Base-by-base conservation (phyloP, 2,329 filamentous ascomycete species). In the Bipolaris sorokiniana region DNA sequence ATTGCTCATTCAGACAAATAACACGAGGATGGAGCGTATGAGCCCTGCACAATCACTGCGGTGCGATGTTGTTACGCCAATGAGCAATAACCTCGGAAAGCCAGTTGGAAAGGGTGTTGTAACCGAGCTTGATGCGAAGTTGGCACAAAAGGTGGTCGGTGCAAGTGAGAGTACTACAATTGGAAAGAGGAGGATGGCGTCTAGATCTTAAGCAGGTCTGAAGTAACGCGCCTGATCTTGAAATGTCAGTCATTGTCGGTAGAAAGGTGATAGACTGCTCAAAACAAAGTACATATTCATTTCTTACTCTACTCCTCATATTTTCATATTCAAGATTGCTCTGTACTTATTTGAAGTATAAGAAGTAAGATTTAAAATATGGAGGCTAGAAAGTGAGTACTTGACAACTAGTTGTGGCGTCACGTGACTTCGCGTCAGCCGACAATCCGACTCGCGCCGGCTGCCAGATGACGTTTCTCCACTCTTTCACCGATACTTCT, bases 21-120 rank as follows among this genome's bases (percentile, higher is more conserved):
- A 55, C 20, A 80, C 78, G 11, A 51, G 38, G 44, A 79, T 82
- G 76, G 77, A 79, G 66, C 60, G 52, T 31, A 74, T 80, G 42
- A 45, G 49, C 7, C 20, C 51, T 22, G 59, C 52, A 1, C 62
- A 64, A 18, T 48, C 54, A 1, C 18, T 60, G 7, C 34, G 57
- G 5, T 64, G 62, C 16, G 57, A 62, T 47, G 40, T 59, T 23
- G 45, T 62, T 5, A 40, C 28, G 4, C 62, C 62, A 0, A 58
- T 64, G 46, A 62, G 46, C 16, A 38, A 61, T 5, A 50, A 60
- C 2, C 48, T 64, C 4, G 62, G 54, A 0, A 58, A 61, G 44
- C 59, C 51, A 9, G 45, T 49, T 23, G 54, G 16, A 11, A 58
- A 57, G 16, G 51, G 42, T 40, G 48, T 46, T 3, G 54, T 62